Evolutionary conservation across 495 filamentous ascomycete genomes (phyloP), one percentile per base, ranked within the genome.

Genomic region (Penicillium antarcticum): DNA sequence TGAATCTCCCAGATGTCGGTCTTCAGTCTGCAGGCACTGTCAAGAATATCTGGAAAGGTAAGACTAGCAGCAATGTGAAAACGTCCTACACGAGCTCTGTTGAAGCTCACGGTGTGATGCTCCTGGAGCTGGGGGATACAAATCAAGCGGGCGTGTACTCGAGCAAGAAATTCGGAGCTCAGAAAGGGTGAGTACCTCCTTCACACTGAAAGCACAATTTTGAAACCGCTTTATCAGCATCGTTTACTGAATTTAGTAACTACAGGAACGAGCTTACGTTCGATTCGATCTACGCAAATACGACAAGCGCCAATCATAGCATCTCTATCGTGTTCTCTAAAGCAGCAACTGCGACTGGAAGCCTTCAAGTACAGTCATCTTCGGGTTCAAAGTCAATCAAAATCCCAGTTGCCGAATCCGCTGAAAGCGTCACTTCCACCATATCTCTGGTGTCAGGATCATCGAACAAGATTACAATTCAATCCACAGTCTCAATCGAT

Each of bases 11-110:
- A 0, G 73, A 70, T 34, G 59, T 74, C 16, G 72, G 74, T 1
- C 41, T 78, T 16, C 67, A 77, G 42, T 49, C 32, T 56, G 77
- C 74, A 0, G 61, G 60, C 1, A 55, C 38, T 4, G 53, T 76
- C 8, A 71, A 68, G 42, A 62, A 80, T 52, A 66, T 79, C 19
- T 80, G 78, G 77, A 64, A 56, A 1, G 60, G 43, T 1, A 51
- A 53, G 18, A 63, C 64, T 1, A 47, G 61, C 18, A 42, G 60
- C 1, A 45, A 57, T 29, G 61, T 79, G 1, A 63, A 68, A 26
- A 74, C 72, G 2, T 45, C 61, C 0, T 77, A 79, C 44, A 68
- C 64, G 0, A 56, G 66, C 0, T 47, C 56, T 12, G 62, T 80
- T 1, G 58, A 61, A 12, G 68, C 62, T 0, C 76, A 80, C 45